Percentiles rank a stretch among this genome's conserved stretches.
Conservation (phyloP, 805 yeast genomes). For the Sugiyamaella qingdaonensis region DNA sequence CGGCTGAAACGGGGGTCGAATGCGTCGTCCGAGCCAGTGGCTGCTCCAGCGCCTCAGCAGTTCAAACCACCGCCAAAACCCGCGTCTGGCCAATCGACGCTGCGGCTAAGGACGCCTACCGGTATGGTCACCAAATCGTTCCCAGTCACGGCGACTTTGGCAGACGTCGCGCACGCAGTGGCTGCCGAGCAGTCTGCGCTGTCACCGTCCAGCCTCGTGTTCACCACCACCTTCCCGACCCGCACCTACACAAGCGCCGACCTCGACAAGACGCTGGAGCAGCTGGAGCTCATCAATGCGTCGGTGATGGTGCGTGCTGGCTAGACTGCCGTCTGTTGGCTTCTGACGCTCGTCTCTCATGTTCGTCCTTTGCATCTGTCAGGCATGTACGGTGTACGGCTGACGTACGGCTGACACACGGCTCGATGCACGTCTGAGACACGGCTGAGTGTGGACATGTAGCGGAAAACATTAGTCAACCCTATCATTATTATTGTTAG, state of each 20-base stretch:
- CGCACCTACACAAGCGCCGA: slow-evolving; percentile 21
- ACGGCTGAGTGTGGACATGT: no score
- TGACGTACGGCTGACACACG: background rate
- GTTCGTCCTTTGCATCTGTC: no score
- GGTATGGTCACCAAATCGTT: slow-evolving; percentile 26
- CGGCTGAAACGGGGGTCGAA: no score
- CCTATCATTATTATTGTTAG: background rate
- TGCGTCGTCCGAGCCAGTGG: no score
- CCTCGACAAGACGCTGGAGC: slow-evolving; percentile 26
- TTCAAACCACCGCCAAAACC: slow-evolving; percentile 9
- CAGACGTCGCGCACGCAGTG: slow-evolving; percentile 27
- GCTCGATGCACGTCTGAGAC: no score
- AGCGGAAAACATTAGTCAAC: no score
- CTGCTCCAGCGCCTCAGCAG: background rate
- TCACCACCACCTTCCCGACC: slow-evolving; percentile 33
- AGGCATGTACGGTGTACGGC: background rate
- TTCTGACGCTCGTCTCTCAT: background rate
- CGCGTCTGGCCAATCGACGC: slow-evolving; percentile 23
- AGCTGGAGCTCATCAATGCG: slow-evolving; percentile 32
- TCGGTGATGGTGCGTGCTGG: slow-evolving; percentile 23
- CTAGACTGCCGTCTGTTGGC: background rate
- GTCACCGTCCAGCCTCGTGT: slow-evolving; percentile 18
- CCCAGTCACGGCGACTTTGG: slow-evolving; percentile 27
- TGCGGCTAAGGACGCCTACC: slow-evolving; percentile 23
- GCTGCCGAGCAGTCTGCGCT: slow-evolving; percentile 22